Percentiles rank a stretch among this genome's conserved stretches.
Conservation (phyloP, 2,329 filamentous ascomycete species). For the Neopestalotiopsis clavispora region DNA sequence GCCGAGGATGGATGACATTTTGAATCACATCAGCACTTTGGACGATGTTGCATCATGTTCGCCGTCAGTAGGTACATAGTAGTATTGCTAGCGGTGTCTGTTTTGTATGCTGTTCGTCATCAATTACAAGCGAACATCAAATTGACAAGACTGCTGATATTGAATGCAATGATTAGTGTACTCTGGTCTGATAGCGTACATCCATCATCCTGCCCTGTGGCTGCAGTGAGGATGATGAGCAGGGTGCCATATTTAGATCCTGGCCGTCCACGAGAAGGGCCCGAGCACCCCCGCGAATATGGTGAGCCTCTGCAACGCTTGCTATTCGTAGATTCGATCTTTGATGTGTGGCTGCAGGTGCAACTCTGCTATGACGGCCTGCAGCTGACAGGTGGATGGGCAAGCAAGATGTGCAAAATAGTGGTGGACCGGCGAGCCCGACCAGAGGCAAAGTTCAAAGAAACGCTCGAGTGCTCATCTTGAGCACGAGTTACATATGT, state of each 20-base stretch:
- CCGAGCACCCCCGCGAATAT: slow-evolving; percentile 11
- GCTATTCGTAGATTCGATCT: neutral
- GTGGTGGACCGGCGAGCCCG: neutral
- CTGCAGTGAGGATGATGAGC: neutral
- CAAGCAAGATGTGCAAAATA: neutral
- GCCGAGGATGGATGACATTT: no score
- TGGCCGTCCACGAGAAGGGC: slow-evolving; percentile 6
- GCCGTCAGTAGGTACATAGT: neutral
- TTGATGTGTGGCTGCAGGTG: neutral
- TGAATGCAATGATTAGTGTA: no score
- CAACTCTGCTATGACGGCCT: neutral
- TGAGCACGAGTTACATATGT: neutral
- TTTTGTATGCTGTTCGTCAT: neutral
- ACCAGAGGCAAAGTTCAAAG: neutral
- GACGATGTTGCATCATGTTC: neutral
- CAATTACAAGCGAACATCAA: neutral
- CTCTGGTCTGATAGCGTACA: no score
- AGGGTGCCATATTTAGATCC: slow-evolving; percentile 14
- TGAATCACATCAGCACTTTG: neutral
- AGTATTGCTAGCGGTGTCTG: neutral
- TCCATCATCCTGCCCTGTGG: neutral
- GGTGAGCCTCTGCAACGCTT: neutral
- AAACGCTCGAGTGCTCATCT: neutral
- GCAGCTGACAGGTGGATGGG: neutral
- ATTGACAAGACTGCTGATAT: neutral